Evolutionary conservation across 257 asterid species (phyloP).

Genomic region (Mitragyna speciosa): DNA sequence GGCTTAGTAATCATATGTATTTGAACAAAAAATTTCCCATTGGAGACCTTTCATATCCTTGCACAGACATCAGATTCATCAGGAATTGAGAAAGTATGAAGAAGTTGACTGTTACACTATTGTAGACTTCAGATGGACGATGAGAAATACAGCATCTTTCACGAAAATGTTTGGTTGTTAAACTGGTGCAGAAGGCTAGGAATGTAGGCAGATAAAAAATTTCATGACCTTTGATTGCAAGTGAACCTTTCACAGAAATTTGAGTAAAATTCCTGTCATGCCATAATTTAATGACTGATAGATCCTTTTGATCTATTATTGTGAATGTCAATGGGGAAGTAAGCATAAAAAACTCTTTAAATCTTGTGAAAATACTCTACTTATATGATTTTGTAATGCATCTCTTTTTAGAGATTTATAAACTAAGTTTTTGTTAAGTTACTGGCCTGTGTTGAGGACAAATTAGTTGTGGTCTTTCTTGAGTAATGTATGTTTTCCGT

Average conservation of each 20-base stretch:
- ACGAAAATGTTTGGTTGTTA: neutral
- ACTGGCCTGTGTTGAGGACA: neutral
- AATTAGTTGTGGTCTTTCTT: neutral
- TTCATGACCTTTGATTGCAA: neutral
- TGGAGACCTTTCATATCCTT: neutral
- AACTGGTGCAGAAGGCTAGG: neutral
- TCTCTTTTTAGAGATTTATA: neutral
- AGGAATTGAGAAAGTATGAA: neutral
- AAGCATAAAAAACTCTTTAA: neutral
- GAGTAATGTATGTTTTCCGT: neutral
- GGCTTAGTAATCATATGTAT: neutral
- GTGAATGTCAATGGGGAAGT: neutral
- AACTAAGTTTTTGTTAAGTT: neutral
- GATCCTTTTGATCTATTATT: neutral
- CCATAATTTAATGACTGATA: neutral
- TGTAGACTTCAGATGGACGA: neutral
- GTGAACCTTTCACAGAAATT: neutral
- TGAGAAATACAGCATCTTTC: neutral
- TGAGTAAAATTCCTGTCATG: neutral
- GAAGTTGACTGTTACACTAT: neutral
- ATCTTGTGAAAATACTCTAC: neutral
- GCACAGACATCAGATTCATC: neutral
- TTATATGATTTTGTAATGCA: neutral
- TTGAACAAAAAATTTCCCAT: neutral
- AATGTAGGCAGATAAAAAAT: neutral